Conservation (phyloP, 495 filamentous ascomycete species). For the Xylaria flabelliformis region DNA sequence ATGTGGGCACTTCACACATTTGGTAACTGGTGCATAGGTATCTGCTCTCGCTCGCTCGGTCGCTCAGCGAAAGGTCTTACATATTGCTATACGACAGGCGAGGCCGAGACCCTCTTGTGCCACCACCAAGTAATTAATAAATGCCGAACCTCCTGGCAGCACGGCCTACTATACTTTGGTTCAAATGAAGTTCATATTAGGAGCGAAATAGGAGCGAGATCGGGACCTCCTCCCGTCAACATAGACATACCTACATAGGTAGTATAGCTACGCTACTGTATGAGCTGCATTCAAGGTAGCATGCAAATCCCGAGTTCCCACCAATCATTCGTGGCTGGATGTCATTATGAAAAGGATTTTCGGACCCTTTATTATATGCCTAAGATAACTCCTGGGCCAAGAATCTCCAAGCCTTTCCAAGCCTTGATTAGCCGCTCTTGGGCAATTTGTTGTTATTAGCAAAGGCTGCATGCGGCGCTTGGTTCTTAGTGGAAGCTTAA, state of each 20-base stretch:
- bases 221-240: neutral
- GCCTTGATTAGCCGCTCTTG: slow-evolving; percentile 40
- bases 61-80: slow-evolving; percentile 9
- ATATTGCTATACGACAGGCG: neutral
- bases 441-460: slow-evolving; percentile 31
- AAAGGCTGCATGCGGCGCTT: slow-evolving; percentile 27
- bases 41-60: neutral
- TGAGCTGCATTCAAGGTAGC: slow-evolving; percentile 24
- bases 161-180: neutral
- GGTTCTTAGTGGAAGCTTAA: slow-evolving; percentile 27
- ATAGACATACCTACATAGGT: no score
- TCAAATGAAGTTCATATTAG: slow-evolving; percentile 1
- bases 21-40: neutral
- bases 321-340: slow-evolving; percentile 21
- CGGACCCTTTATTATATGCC: slow-evolving; percentile 16
- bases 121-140: neutral
- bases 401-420: slow-evolving; percentile 41
- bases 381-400: slow-evolving; percentile 28
- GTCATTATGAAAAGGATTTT: slow-evolving; percentile 18
- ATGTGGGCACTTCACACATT: slow-evolving; percentile 18
- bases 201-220: slow-evolving; percentile 1
- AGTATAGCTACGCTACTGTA: slow-evolving; percentile 4
- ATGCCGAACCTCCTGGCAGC: neutral
- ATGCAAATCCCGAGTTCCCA: slow-evolving; percentile 18
- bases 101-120: slow-evolving; percentile 3